Conservation (phyloP, 805 yeast species). For the Candida cerambycidarum region DNA sequence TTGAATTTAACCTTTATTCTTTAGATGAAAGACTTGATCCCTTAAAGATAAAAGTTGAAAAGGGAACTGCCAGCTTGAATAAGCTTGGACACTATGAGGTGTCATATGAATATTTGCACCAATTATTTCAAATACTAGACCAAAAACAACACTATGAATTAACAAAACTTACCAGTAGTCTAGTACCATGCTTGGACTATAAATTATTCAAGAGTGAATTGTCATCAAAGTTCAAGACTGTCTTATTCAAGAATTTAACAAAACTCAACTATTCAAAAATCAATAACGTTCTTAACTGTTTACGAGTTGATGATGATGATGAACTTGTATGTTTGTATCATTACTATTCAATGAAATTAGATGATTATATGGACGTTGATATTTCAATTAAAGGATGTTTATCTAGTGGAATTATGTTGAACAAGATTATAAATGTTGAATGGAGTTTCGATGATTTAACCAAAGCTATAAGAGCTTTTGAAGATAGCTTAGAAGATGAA, state of each 20-base stretch:
- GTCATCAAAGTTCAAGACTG: constrained; percentile 13
- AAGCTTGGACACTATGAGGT: background rate
- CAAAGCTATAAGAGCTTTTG: constrained; percentile 11
- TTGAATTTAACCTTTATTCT: constrained; percentile 27
- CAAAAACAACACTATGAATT: background rate
- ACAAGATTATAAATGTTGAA: constrained; percentile 19
- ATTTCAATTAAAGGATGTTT: constrained; percentile 6
- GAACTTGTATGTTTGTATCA: constrained; percentile 4
- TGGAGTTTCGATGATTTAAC: constrained; percentile 20
- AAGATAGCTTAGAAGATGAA: background rate
- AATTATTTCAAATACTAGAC: background rate
- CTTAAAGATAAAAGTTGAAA: background rate
- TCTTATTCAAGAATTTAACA: constrained; percentile 2
- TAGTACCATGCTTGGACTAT: background rate
- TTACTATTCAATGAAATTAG: constrained; percentile 8
- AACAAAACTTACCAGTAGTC: background rate
- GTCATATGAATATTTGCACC: background rate
- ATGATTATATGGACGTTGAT: background rate
- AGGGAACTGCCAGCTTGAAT: background rate
- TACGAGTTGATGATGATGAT: background rate
- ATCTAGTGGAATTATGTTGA: constrained; percentile 24
- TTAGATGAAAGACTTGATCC: background rate
- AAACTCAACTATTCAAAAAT: background rate
- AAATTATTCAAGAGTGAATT: background rate
- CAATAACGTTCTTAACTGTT: background rate